Percentiles rank a stretch among this genome's conserved stretches.
phyloP scores from a whole-genome alignment of 2,329 filamentous ascomycete species.

The Aplosporella prunicola region DNA sequence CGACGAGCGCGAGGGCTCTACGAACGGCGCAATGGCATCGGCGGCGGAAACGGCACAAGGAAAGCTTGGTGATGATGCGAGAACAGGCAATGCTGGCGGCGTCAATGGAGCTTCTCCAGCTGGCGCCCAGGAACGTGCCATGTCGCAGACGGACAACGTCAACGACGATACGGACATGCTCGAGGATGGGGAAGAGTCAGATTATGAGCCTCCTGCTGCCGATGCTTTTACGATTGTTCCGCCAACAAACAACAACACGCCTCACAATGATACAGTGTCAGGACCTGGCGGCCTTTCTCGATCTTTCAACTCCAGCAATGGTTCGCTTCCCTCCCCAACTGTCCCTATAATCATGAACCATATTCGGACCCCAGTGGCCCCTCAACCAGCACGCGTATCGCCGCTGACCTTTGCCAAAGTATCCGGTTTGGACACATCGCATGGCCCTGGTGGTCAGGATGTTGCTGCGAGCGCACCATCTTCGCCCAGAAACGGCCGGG shows the following conservation, averaged over 20 bases:
- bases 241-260: background rate
- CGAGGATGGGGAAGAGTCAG: slow-evolving; percentile 29
- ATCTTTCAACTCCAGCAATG: slow-evolving; percentile 7
- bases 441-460: slow-evolving; percentile 33
- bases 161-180: slow-evolving; percentile 27
- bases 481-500: slow-evolving; percentile 10
- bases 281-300: too few relatives aligned
- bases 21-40: slow-evolving; percentile 24
- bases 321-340: slow-evolving; percentile 20
- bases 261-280: too few relatives aligned
- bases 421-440: slow-evolving; percentile 39
- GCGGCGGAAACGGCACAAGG: slow-evolving; percentile 15
- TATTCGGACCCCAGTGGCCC: slow-evolving; percentile 62
- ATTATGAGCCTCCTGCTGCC: slow-evolving; percentile 38
- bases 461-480: slow-evolving; percentile 7
- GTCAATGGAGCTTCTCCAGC: slow-evolving; percentile 1
- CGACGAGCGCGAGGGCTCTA: slow-evolving; percentile 29
- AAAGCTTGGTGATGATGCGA: background rate
- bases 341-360: slow-evolving; percentile 54
- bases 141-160: slow-evolving; percentile 8
- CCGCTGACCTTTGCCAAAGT: slow-evolving; percentile 46
- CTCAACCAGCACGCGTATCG: slow-evolving; percentile 62
- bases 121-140: background rate
- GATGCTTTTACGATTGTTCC: slow-evolving; percentile 21
- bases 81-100: slow-evolving; percentile 24